phyloP scores from a whole-genome alignment of 2,329 filamentous ascomycete species.

The Septoria petroselini region DNA sequence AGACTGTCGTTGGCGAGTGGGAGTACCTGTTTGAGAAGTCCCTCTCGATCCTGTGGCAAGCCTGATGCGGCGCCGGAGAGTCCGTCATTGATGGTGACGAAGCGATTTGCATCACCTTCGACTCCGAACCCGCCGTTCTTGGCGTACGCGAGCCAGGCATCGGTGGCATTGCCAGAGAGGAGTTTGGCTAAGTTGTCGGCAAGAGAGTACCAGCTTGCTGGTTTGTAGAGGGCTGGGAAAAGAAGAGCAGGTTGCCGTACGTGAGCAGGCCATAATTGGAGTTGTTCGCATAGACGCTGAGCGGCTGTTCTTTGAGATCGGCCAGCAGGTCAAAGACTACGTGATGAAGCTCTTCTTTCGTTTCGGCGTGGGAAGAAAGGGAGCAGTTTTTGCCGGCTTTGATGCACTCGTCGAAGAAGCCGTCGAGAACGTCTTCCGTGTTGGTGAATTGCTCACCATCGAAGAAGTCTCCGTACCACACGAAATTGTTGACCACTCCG shows the following conservation, averaged over 20 bases:
- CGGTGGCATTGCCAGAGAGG: slow-evolving; percentile 24
- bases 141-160: slow-evolving; percentile 23
- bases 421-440: slow-evolving; percentile 54
- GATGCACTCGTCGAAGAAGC: slow-evolving; percentile 56
- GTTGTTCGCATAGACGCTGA: slow-evolving; percentile 26
- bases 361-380: slow-evolving; percentile 18
- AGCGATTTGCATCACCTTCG: slow-evolving; percentile 24
- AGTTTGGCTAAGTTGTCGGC: slow-evolving; percentile 25
- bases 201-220: slow-evolving; percentile 23
- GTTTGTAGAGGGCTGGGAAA: slow-evolving; percentile 25
- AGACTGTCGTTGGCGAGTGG: slow-evolving; percentile 21
- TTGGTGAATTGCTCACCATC: slow-evolving; percentile 54
- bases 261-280: slow-evolving; percentile 22
- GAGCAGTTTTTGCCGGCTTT: slow-evolving; percentile 42
- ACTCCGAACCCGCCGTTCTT: slow-evolving; percentile 18
- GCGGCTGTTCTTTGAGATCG: slow-evolving; percentile 25
- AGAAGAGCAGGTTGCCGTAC: slow-evolving; percentile 21
- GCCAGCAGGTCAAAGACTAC: slow-evolving; percentile 21
- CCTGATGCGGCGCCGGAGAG: slow-evolving; percentile 20
- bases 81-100: slow-evolving; percentile 24
- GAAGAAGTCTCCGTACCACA: slow-evolving; percentile 46
- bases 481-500: slow-evolving; percentile 44
- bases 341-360: slow-evolving; percentile 19
- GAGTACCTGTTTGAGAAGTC: slow-evolving; percentile 21
- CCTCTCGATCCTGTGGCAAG: slow-evolving; percentile 21